Evolutionary conservation across 768 basidiomycete genomes (phyloP), one percentile per base, ranked within the genome.

Genomic region (Tubosaeta brunneosetosa): DNA sequence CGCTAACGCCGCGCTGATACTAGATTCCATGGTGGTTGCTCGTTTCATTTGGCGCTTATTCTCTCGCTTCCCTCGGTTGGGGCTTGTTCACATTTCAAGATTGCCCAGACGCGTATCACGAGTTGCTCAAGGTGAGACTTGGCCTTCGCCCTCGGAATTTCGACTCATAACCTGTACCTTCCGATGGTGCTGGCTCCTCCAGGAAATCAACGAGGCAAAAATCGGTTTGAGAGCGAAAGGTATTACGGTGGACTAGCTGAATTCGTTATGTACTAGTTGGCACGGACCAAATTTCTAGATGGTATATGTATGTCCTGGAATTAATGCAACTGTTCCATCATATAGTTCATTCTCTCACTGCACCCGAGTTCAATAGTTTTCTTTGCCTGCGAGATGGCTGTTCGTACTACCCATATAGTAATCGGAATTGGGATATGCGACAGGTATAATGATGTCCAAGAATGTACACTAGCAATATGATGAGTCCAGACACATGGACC

Each of bases 21-120:
- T 51, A 90, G 89, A 67, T 91, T 29, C 88, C 89, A 3, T 92
- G 86, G 85, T 91, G 88, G 88, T 62, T 88, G 9, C 77, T 91
- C 12, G 84, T 91, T 2, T 74, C 84, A 2, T 89, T 89, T 57
- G 90, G 90, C 12, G 82, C 88, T 2, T 91, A 88, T 65, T 85
- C 85, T 16, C 77, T 91, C 11, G 82, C 82, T 71, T 86, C 84
- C 10, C 79, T 91, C 17, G 88, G 90, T 10, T 80, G 81, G 77
- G 89, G 88, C 2, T 62, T 91, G 40, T 78, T 82, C 58, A 83
- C 83, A 3, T 86, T 89, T 60, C 72, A 80, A 60, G 89, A 91
- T 59, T 88, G 87, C 64, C 85, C 87, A 37, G 87, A 91, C 58
- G 88, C 89, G 5, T 88, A 91, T 58, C 74, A 78, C 12, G 85